Evolutionary conservation across 805 yeast species (phyloP).

Genomic region (Pichia nakasei): DNA sequence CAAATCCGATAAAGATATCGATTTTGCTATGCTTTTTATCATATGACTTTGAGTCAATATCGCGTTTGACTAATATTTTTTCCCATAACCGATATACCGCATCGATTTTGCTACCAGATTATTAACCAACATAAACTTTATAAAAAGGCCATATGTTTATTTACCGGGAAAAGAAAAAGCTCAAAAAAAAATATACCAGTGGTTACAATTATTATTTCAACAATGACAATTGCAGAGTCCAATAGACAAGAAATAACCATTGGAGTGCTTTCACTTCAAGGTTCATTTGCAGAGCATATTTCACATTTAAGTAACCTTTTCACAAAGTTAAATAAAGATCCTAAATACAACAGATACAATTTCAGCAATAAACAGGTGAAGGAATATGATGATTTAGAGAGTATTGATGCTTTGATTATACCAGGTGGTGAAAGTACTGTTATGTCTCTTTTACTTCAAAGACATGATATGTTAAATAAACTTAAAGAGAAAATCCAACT

Average conservation of each 20-base stretch:
- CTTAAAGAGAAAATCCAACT: conserved; percentile 42
- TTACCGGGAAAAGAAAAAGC: no score
- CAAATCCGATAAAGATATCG: no score
- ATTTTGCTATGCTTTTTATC: no score
- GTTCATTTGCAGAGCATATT: conserved; percentile 68
- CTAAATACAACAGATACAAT: conserved; percentile 20
- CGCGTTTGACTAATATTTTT: no score
- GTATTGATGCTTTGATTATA: conserved; percentile 52
- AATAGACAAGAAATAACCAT: conserved; percentile 22
- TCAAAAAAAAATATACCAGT: no score
- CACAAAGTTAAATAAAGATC: conserved; percentile 19
- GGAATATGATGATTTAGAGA: conserved; percentile 37
- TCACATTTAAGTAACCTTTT: conserved; percentile 35
- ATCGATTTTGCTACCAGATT: no score
- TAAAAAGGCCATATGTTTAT: no score
- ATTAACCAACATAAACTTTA: no score
- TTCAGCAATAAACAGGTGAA: conserved; percentile 40
- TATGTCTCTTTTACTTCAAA: conserved; percentile 62
- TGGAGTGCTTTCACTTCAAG: conserved; percentile 74
- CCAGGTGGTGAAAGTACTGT: conserved; percentile 68
- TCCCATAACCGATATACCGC: no score
- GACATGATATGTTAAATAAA: conserved; percentile 49
- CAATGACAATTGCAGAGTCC: background rate
- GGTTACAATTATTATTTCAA: no score
- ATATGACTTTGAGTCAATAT: no score